These are phyloP conservation scores for Chamaecyparis obtusa DNA, from an alignment of 75 land plant genomes.

Conservation along the genomic window DNA sequence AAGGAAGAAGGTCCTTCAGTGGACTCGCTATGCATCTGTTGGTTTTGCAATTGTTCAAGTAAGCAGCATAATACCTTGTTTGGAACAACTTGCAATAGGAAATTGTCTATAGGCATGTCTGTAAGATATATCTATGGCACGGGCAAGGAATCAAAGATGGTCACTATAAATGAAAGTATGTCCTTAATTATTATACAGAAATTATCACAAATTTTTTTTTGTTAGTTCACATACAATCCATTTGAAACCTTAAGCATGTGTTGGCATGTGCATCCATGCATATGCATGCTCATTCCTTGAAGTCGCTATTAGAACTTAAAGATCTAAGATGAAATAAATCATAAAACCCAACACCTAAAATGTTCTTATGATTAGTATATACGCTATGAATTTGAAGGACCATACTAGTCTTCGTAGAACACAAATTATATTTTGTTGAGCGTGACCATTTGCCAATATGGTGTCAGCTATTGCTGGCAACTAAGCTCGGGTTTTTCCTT, in stretches of 20 bases:
- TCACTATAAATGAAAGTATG: background rate
- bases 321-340: background rate
- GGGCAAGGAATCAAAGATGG: background rate
- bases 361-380: background rate
- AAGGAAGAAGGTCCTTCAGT: slow-evolving; percentile 91
- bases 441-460: background rate
- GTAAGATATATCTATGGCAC: background rate
- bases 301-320: background rate
- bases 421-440: background rate
- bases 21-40: slow-evolving; percentile 96
- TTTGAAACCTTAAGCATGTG: background rate
- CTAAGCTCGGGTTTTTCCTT: background rate
- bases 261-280: background rate
- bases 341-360: background rate
- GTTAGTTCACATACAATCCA: background rate
- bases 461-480: background rate
- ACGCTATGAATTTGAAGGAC: background rate
- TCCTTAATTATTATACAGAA: slow-evolving; percentile 8
- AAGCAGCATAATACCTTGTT: slow-evolving; percentile 3
- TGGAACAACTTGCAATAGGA: background rate
- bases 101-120: background rate
- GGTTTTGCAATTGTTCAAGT: slow-evolving; percentile 98
- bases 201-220: background rate
- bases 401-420: background rate
- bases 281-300: background rate